A percentile compares a stretch with the other conserved stretches of the same genome.
Evolutionary conservation across 495 filamentous ascomycete species (phyloP).

Genomic region (Penicillium turbatum): DNA sequence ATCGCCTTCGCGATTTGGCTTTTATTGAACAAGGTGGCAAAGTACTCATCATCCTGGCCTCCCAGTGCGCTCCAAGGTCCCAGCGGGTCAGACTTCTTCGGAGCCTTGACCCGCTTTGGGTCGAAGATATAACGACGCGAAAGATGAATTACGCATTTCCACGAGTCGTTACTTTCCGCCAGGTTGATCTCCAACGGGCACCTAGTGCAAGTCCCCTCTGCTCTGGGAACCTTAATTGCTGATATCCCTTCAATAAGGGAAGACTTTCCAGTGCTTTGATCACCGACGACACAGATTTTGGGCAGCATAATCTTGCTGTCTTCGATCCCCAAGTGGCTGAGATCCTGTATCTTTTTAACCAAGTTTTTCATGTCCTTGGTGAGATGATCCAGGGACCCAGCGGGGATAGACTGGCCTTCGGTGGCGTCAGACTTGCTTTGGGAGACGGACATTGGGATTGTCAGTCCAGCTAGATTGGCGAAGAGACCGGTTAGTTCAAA

Average conservation of each 20-base stretch:
- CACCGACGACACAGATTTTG: slow-evolving; percentile 73
- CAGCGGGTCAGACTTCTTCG: slow-evolving; percentile 30
- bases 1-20: slow-evolving; percentile 55
- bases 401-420: not conserved
- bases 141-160: slow-evolving; percentile 62
- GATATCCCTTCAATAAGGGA: slow-evolving; percentile 77
- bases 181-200: slow-evolving; percentile 79
- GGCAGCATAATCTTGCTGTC: slow-evolving; percentile 59
- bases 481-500: not conserved
- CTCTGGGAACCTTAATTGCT: slow-evolving; percentile 69
- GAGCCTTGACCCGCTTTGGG: slow-evolving; percentile 17
- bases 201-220: slow-evolving; percentile 65
- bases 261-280: slow-evolving; percentile 76
- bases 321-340: slow-evolving; percentile 47
- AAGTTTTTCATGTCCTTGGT: slow-evolving; percentile 38
- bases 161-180: slow-evolving; percentile 47
- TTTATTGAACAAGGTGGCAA: slow-evolving; percentile 37
- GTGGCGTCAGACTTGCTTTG: not conserved
- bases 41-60: slow-evolving; percentile 37
- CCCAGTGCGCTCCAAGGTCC: slow-evolving; percentile 41
- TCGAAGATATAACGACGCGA: slow-evolving; percentile 53
- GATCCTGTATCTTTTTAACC: slow-evolving; percentile 44
- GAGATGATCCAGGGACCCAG: slow-evolving; percentile 25
- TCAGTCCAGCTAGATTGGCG: not conserved
- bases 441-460: not conserved